Evolutionary conservation across 331 rosid genomes (phyloP), one percentile per base, ranked within the genome.

Genomic region (Cydonia oblonga): DNA sequence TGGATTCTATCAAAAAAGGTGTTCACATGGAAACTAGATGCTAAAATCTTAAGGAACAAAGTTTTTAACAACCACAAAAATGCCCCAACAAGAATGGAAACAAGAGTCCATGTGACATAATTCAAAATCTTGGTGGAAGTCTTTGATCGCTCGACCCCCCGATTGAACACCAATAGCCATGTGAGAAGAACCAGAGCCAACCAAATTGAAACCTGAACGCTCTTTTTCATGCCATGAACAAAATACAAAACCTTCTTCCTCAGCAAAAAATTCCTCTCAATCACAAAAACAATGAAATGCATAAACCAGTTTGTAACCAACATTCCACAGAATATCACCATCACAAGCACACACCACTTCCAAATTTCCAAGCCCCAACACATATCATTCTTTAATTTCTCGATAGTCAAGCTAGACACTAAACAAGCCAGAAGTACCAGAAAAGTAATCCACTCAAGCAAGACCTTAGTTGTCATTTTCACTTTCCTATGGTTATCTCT

Each of bases 181-280:
- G 96, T 75, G 60, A 83, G 84, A 64, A 95, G 97, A 80, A 89
- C 86, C 66, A 89, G 69, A 65, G 80, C 35, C 72, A 93, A 63
- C 97, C 98, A 87, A 81, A 88, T 76, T 75, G 86, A 86, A 70
- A 87, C 84, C 80, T 84, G 85, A 29, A 88, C 96, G 75, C 85
- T 85, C 84, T 88, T 87, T 86, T 91, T 91, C 82, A 95, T 70
- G 15, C 96, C 98, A 84, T 95, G 92, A 58, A 95, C 98, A 86
- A 95, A 95, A 82, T 91, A 89, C n/a, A 93, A 74, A 53, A 91
- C 96, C 75, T 89, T 93, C 78, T 84, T 91, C 88, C 76, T 85
- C 51, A 87, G 87, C 76, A 91, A 69, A 73, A 91, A 91, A 86
- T 93, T 93, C 68, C 83, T 71, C 78, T 93, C 98, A 58, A 93